Percentiles rank a stretch among this genome's conserved stretches.
phyloP scores from a whole-genome alignment of 2,329 filamentous ascomycete species.

The Arthrocladium fulminans region DNA sequence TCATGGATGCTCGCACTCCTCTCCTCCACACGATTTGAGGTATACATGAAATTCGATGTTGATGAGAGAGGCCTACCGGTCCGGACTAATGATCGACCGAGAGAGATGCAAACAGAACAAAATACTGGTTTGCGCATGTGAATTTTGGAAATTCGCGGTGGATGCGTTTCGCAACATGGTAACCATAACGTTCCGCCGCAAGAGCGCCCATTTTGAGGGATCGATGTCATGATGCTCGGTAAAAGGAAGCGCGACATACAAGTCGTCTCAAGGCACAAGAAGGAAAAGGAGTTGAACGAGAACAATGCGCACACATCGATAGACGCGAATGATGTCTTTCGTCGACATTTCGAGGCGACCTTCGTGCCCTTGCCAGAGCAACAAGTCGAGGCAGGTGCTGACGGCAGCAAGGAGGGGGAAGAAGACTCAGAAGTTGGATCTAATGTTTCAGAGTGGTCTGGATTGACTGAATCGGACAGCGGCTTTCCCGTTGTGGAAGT shows the following conservation, averaged over 20 bases:
- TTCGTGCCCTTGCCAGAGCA: conserved; percentile 60
- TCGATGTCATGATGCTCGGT: conserved; percentile 29
- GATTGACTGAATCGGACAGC: conserved; percentile 43
- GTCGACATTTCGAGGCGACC: conserved; percentile 75
- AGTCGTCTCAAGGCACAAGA: conserved; percentile 23
- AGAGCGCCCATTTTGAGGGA: no score
- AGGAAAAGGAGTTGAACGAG: conserved; percentile 11
- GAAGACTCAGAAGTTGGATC: conserved; percentile 25
- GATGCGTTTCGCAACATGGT: neutral
- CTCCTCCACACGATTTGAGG: no score
- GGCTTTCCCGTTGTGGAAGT: conserved; percentile 46
- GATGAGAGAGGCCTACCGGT: neutral
- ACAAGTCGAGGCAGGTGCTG: conserved; percentile 19
- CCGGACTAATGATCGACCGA: neutral
- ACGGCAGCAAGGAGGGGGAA: conserved; percentile 21
- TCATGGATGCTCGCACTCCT: no score
- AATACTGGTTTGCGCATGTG: neutral
- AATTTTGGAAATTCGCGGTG: neutral
- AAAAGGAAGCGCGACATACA: conserved; percentile 42
- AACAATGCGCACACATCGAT: conserved; percentile 19
- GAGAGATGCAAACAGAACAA: conserved; percentile 4
- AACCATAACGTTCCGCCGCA: neutral
- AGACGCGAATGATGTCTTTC: conserved; percentile 54
- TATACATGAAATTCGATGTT: no score
- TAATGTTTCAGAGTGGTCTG: conserved; percentile 50